These are phyloP conservation scores for Capronia coronata DNA, from an alignment of 2,329 filamentous ascomycete species.

Conservation along the genomic window DNA sequence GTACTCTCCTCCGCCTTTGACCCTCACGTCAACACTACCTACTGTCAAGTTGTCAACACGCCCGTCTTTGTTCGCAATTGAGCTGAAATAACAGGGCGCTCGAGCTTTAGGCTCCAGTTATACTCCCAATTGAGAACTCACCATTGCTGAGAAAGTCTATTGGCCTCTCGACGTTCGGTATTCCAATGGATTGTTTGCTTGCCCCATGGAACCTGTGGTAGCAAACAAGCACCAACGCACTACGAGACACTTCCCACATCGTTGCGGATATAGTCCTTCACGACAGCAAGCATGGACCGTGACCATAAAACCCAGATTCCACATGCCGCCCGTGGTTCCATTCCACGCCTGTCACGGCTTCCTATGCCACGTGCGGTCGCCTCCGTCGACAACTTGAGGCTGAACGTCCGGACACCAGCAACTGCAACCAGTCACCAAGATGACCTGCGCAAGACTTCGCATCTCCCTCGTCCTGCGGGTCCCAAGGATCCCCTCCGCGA, in stretches of 20 bases:
- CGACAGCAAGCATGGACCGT: slow-evolving; percentile 20
- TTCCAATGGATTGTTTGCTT: not conserved
- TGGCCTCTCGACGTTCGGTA: not conserved
- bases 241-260: not conserved
- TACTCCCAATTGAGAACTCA: not conserved
- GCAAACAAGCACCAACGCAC: not conserved
- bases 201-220: not conserved
- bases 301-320: slow-evolving; percentile 17
- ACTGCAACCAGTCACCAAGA: slow-evolving; percentile 17
- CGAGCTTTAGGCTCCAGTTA: not conserved
- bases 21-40: too few species aligned
- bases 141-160: not conserved
- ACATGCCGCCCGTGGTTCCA: slow-evolving; percentile 7
- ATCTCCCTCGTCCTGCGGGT: slow-evolving; percentile 16
- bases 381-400: slow-evolving; percentile 22
- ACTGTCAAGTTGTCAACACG: not conserved
- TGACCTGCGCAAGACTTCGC: slow-evolving; percentile 19
- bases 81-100: not conserved
- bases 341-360: slow-evolving; percentile 26
- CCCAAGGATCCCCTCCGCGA: slow-evolving; percentile 12
- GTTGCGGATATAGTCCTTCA: not conserved
- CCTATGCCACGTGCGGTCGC: slow-evolving; percentile 25
- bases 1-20: too few species aligned
- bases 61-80: not conserved
- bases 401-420: slow-evolving; percentile 10